These are phyloP conservation scores for Porphyrellus cyaneotinctus DNA, from an alignment of 768 basidiomycete species.

Conservation along the genomic window DNA sequence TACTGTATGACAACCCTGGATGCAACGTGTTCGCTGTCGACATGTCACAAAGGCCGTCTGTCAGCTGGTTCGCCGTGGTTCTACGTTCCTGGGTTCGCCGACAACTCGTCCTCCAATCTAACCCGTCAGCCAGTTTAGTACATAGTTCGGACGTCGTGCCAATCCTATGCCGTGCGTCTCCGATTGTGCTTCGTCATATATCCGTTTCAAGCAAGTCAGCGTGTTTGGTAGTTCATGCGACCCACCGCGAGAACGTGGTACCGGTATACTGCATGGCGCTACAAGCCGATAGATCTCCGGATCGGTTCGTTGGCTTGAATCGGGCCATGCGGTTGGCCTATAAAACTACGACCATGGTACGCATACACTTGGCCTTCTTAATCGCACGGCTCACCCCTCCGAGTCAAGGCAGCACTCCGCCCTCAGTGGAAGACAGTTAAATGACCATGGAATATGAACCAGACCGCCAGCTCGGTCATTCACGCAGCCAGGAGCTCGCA, in stretches of 20 bases:
- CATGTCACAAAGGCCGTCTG: background rate
- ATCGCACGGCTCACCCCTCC: background rate
- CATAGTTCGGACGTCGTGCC: background rate
- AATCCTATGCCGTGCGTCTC: background rate
- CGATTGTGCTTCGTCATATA: background rate
- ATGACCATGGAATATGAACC: slow-evolving; percentile 6
- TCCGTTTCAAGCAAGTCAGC: slow-evolving; percentile 11
- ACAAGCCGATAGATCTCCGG: background rate
- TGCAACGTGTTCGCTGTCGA: slow-evolving; percentile 5
- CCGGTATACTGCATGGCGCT: background rate
- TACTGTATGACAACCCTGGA: slow-evolving; percentile 1
- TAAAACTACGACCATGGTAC: slow-evolving; percentile 15
- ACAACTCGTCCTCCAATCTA: background rate
- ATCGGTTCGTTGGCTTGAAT: background rate
- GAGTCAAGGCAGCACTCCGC: background rate
- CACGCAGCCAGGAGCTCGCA: slow-evolving; percentile 5
- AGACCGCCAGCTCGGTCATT: slow-evolving; percentile 14
- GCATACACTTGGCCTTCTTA: background rate
- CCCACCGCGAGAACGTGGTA: slow-evolving; percentile 1
- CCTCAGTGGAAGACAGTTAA: background rate
- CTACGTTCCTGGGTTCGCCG: background rate
- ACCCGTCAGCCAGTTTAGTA: slow-evolving; percentile 18
- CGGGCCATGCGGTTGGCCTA: slow-evolving; percentile 4
- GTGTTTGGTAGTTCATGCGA: slow-evolving; percentile 17
- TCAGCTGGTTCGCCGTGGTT: background rate